These are phyloP conservation scores for Glycyrrhiza uralensis DNA, from an alignment of 306 rosid species.

Conservation along the genomic window DNA sequence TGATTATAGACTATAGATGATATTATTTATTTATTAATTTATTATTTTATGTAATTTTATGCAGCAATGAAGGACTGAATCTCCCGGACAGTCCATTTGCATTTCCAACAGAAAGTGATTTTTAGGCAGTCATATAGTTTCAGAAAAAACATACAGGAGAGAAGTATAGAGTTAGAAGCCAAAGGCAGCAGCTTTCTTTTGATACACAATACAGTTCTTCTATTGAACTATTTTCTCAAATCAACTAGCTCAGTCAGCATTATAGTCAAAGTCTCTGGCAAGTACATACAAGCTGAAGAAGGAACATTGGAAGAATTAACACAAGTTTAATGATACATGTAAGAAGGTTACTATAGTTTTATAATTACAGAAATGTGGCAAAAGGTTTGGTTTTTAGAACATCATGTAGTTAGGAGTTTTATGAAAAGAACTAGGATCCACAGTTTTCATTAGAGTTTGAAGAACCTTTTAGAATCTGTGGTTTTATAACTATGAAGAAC, in stretches of 20 bases:
- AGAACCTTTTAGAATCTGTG: slow-evolving; percentile 4
- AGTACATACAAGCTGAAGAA: slow-evolving; percentile 25
- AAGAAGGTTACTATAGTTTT: slow-evolving; percentile 20
- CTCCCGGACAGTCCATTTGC: slow-evolving; percentile 83
- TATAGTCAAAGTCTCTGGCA: slow-evolving; percentile 5
- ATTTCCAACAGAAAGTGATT: slow-evolving; percentile 20
- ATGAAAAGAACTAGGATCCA: not conserved
- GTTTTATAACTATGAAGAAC: not conserved
- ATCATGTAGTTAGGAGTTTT: not conserved
- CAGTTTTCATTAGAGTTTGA: slow-evolving; percentile 13
- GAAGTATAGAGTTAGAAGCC: slow-evolving; percentile 26
- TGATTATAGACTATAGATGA: too few species aligned
- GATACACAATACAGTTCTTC: slow-evolving; percentile 9
- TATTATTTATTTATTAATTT: not conserved
- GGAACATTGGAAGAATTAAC: slow-evolving; percentile 17
- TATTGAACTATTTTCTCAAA: slow-evolving; percentile 1
- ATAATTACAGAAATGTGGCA: slow-evolving; percentile 7
- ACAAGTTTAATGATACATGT: slow-evolving; percentile 26
- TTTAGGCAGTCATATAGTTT: slow-evolving; percentile 14
- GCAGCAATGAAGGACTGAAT: slow-evolving; percentile 52
- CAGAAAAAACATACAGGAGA: slow-evolving; percentile 23
- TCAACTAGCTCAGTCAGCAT: slow-evolving; percentile 14
- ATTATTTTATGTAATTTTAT: not conserved
- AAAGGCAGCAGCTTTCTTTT: slow-evolving; percentile 14
- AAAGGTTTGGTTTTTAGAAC: slow-evolving; percentile 18